Evolutionary conservation across 345 rosid species (phyloP).

Genomic region (Citrus inodora): DNA sequence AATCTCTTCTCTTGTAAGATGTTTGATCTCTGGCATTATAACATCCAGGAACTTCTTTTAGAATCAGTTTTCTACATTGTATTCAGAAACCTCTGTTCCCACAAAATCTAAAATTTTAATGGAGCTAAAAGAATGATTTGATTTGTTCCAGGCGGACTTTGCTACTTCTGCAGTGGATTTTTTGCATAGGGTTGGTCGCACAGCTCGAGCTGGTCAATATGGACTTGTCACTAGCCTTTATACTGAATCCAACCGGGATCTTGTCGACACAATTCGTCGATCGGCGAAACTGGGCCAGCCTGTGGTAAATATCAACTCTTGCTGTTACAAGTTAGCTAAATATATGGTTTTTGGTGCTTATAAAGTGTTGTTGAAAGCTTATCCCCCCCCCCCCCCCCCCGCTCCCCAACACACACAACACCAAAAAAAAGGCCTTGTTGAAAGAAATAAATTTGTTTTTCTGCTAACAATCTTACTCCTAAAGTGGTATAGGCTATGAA

Average conservation of each 20-base stretch:
- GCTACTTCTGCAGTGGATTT: conserved; percentile 91
- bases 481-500: background rate
- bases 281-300: conserved; percentile 73
- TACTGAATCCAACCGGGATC: conserved; percentile 68
- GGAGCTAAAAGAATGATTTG: conserved; percentile 7
- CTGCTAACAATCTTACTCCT: background rate
- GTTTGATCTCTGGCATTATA: background rate
- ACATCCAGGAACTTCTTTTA: background rate
- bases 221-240: conserved; percentile 92
- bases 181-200: conserved; percentile 92
- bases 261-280: conserved; percentile 74
- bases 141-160: conserved; percentile 82
- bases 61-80: background rate
- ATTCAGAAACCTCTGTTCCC: background rate
- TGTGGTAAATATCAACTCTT: conserved; percentile 53
- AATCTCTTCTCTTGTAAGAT: background rate
- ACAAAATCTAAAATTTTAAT: background rate
- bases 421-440: background rate
- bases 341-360: conserved; percentile 4
- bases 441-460: conserved; percentile 3
- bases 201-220: conserved; percentile 93
- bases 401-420: too few species aligned
- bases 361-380: background rate
- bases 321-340: background rate
- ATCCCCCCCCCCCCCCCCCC: too few species aligned